These are phyloP conservation scores for Diutina scorzettiae DNA, from an alignment of 1,139 yeast genomes.

Conservation along the genomic window DNA sequence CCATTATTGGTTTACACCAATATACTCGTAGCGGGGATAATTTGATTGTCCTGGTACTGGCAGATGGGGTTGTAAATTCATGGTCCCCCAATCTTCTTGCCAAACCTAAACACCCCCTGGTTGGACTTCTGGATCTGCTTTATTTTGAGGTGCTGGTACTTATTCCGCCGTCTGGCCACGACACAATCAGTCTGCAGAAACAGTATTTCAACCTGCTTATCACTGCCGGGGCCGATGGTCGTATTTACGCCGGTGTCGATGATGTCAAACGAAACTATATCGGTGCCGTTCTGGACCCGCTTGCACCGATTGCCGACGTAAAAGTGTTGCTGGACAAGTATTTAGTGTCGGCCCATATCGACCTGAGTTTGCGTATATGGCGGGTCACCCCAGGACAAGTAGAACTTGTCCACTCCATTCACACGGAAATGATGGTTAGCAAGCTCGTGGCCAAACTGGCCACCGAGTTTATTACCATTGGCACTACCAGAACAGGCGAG, in stretches of 20 bases:
- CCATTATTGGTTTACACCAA: background rate
- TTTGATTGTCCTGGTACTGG: background rate
- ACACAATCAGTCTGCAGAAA: background rate
- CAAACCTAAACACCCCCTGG: background rate
- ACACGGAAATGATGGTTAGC: background rate
- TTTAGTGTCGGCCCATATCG: background rate
- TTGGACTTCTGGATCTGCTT: background rate
- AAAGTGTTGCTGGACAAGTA: background rate
- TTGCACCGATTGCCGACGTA: background rate
- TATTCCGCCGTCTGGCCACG: background rate
- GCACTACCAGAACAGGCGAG: background rate
- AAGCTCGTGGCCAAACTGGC: background rate
- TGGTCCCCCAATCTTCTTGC: slow-evolving; percentile 3
- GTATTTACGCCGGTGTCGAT: background rate
- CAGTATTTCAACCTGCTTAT: background rate
- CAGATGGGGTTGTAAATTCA: slow-evolving; percentile 1
- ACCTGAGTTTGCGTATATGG: background rate
- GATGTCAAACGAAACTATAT: background rate
- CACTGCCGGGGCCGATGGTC: background rate
- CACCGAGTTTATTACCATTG: background rate
- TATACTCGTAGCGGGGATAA: background rate
- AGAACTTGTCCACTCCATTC: background rate
- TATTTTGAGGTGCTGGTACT: background rate
- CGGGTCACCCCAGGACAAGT: background rate
- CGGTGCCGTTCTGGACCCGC: background rate